Percentiles rank a stretch among this genome's conserved stretches.
phyloP scores from a whole-genome alignment of 2,329 filamentous ascomycete species.

The Aaosphaeria arxii region DNA sequence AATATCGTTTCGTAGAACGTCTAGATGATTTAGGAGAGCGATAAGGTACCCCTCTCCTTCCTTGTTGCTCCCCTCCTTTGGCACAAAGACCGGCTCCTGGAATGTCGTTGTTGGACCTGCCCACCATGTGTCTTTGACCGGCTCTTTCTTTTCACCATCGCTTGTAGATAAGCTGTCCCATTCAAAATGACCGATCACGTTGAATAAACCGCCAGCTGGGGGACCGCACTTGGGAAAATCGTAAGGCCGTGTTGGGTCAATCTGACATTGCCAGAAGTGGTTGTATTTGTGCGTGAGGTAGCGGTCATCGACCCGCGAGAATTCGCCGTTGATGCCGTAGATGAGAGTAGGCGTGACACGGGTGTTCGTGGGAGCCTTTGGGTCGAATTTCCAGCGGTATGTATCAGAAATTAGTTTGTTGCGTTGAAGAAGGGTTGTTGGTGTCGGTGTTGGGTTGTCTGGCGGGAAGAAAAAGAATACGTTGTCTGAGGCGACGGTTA shows the following conservation, averaged over 20 bases:
- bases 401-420: slow-evolving; percentile 40
- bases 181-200: slow-evolving; percentile 30
- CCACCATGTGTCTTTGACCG: slow-evolving; percentile 26
- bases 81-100: slow-evolving; percentile 56
- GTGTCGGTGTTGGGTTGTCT: slow-evolving; percentile 27
- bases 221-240: slow-evolving; percentile 31
- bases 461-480: slow-evolving; percentile 44
- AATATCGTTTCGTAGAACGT: slow-evolving; percentile 41
- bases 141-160: slow-evolving; percentile 13
- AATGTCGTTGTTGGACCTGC: slow-evolving; percentile 43
- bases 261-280: slow-evolving; percentile 40
- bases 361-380: slow-evolving; percentile 21
- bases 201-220: slow-evolving; percentile 29
- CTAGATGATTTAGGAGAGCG: slow-evolving; percentile 42
- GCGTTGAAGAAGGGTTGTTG: slow-evolving; percentile 35
- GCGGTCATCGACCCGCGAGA: slow-evolving; percentile 47
- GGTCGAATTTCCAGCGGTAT: slow-evolving; percentile 43
- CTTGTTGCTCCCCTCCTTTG: slow-evolving; percentile 34
- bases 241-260: slow-evolving; percentile 31
- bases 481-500: slow-evolving; percentile 40
- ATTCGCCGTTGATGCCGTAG: slow-evolving; percentile 42
- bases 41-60: slow-evolving; percentile 53
- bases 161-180: slow-evolving; percentile 16
- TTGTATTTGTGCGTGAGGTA: slow-evolving; percentile 39
- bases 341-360: slow-evolving; percentile 27